These are phyloP conservation scores for Globisporangium orthogonon DNA, from an alignment of 352 stramenopile species.

Conservation along the genomic window DNA sequence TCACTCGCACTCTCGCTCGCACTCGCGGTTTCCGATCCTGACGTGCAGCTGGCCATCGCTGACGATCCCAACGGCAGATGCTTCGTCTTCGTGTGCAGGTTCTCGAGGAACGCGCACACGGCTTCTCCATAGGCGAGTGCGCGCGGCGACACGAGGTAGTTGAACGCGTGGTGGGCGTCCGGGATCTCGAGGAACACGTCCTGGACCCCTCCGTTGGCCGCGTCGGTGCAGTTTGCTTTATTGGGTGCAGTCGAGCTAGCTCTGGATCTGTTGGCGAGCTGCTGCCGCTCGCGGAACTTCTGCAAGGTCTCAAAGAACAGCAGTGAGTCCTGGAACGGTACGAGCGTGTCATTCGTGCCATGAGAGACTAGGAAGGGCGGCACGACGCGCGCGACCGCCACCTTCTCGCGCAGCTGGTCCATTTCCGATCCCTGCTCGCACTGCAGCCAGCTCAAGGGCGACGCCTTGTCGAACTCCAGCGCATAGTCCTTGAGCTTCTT, in stretches of 20 bases:
- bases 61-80: constrained; percentile 1
- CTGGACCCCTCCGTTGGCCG: constrained; percentile 15
- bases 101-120: constrained; percentile 55
- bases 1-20: background rate
- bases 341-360: constrained; percentile 58
- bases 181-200: constrained; percentile 65
- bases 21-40: no score
- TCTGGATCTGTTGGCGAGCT: background rate
- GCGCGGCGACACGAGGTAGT: constrained; percentile 64
- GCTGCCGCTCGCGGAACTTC: constrained; percentile 9
- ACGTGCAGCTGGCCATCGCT: background rate
- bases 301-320: constrained; percentile 51
- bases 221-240: no score
- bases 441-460: constrained; percentile 45
- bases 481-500: constrained; percentile 31
- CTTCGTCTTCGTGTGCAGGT: constrained; percentile 45
- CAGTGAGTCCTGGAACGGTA: constrained; percentile 62
- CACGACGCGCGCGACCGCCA: constrained; percentile 13
- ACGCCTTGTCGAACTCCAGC: constrained; percentile 45
- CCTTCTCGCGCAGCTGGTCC: no score
- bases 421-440: constrained; percentile 11
- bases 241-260: no score
- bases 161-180: constrained; percentile 64
- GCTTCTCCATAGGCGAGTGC: constrained; percentile 59
- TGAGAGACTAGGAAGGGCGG: constrained; percentile 68